Percentiles rank a stretch among this genome's conserved stretches.
Evolutionary conservation across 441 rosid genomes (phyloP).

Genomic region (Euphorbia celastroides): DNA sequence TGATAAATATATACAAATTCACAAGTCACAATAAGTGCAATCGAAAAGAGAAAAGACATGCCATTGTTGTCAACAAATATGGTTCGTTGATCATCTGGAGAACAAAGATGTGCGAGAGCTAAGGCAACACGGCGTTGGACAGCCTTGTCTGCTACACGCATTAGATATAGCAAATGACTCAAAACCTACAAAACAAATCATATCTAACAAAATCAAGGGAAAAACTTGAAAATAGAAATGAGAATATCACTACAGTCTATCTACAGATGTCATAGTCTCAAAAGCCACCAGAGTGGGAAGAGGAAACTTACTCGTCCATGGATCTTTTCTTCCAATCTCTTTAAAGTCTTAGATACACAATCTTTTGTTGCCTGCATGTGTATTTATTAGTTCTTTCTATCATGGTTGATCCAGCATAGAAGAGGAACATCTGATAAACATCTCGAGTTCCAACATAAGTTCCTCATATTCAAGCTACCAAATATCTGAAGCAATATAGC

Average conservation of each 20-base stretch:
- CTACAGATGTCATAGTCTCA: not conserved
- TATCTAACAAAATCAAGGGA: conserved; percentile 13
- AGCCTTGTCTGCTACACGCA: conserved; percentile 68
- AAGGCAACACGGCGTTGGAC: conserved; percentile 79
- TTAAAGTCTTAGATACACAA: conserved; percentile 83
- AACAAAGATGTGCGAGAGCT: conserved; percentile 92
- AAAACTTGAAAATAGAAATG: conserved; percentile 13
- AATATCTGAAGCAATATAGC: conserved; percentile 2
- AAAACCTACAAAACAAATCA: conserved; percentile 47
- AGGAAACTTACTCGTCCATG: conserved; percentile 73
- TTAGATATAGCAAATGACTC: conserved; percentile 66
- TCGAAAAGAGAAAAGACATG: conserved; percentile 17
- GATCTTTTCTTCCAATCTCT: conserved; percentile 92
- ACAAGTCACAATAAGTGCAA: conserved; percentile 13
- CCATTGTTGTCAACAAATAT: conserved; percentile 82
- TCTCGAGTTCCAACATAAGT: conserved; percentile 6
- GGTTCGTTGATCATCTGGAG: conserved; percentile 70
- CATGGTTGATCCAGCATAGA: conserved; percentile 12
- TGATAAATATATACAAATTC: no score
- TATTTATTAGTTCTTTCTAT: conserved; percentile 13
- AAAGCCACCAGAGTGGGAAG: conserved; percentile 2
- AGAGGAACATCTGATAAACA: not conserved
- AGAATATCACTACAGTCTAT: not conserved
- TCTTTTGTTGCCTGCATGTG: conserved; percentile 80
- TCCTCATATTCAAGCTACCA: conserved; percentile 11